These are phyloP conservation scores for Chalciporus chontae DNA, from an alignment of 768 basidiomycete species.

Conservation along the genomic window DNA sequence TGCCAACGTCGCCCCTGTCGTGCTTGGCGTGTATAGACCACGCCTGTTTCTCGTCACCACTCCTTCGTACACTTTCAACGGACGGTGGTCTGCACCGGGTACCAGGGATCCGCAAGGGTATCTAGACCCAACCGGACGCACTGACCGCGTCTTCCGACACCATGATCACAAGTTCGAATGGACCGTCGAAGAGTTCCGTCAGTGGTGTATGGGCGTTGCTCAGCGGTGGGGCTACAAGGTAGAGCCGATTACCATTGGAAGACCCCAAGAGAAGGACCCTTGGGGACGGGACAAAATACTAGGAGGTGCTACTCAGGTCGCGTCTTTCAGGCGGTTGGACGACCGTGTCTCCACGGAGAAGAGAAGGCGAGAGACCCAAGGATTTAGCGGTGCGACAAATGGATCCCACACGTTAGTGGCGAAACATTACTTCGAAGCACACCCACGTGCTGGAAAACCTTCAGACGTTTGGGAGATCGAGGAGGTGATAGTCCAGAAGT, in stretches of 20 bases:
- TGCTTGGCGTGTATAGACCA: slow-evolving; percentile 80
- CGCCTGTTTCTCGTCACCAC: slow-evolving; percentile 75
- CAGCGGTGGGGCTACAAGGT: slow-evolving; percentile 72
- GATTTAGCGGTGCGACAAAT: slow-evolving; percentile 5
- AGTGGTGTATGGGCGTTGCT: slow-evolving; percentile 57
- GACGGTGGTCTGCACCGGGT: slow-evolving; percentile 61
- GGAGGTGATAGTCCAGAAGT: slow-evolving; percentile 43
- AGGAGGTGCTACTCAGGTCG: slow-evolving; percentile 67
- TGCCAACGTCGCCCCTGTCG: slow-evolving; percentile 58
- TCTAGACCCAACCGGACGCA: slow-evolving; percentile 74
- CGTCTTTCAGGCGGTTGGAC: slow-evolving; percentile 54
- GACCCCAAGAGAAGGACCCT: slow-evolving; percentile 54
- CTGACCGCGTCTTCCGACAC: slow-evolving; percentile 74
- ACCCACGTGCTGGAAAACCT: slow-evolving; percentile 45
- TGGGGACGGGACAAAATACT: slow-evolving; percentile 68
- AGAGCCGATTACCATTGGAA: slow-evolving; percentile 56
- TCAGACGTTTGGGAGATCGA: slow-evolving; percentile 45
- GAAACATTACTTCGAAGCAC: slow-evolving; percentile 47
- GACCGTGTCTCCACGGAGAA: slow-evolving; percentile 28
- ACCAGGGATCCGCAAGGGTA: slow-evolving; percentile 45
- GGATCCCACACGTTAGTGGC: slow-evolving; percentile 46
- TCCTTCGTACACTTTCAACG: slow-evolving; percentile 82
- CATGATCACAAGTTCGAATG: slow-evolving; percentile 88
- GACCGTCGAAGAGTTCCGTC: slow-evolving; percentile 69
- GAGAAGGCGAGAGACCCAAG: slow-evolving; percentile 22